Conservation (phyloP, 1,284 basidiomycete species). For the Moesziomyces aphidis region DNA sequence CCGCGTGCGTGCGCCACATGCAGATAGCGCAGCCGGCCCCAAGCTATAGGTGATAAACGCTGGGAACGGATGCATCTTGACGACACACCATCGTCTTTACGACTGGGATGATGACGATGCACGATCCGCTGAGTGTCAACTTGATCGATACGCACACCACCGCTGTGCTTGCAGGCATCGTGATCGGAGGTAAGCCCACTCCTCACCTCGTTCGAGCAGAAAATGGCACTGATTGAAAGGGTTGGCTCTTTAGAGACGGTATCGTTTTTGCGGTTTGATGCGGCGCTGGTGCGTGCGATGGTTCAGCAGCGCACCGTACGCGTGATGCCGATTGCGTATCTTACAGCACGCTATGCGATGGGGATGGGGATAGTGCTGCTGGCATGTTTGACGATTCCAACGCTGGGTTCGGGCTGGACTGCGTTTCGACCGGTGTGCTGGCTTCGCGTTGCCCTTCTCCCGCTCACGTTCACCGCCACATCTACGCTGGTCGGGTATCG, state of each 20-base stretch:
- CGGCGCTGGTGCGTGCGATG: conserved; percentile 18
- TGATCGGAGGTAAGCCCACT: conserved; percentile 21
- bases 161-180: conserved; percentile 18
- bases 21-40: too few species aligned
- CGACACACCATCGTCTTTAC: background rate
- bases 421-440: conserved; percentile 2
- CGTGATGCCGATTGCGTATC: conserved; percentile 24
- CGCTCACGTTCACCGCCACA: conserved; percentile 24
- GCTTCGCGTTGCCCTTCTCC: conserved; percentile 9
- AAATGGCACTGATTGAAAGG: too few species aligned
- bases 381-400: conserved; percentile 10
- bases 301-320: conserved; percentile 10
- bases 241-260: conserved; percentile 30
- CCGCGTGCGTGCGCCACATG: too few species aligned
- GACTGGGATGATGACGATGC: background rate
- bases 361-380: conserved; percentile 7
- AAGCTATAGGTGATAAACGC: too few species aligned
- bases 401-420: background rate
- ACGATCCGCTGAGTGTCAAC: background rate
- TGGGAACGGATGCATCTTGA: too few species aligned
- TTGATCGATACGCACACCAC: conserved; percentile 29
- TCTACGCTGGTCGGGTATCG: conserved; percentile 31
- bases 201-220: background rate
- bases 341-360: conserved; percentile 21
- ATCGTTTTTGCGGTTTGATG: conserved; percentile 27